Evolutionary conservation across 495 filamentous ascomycete species (phyloP).

Genomic region (Lepraria neglecta): DNA sequence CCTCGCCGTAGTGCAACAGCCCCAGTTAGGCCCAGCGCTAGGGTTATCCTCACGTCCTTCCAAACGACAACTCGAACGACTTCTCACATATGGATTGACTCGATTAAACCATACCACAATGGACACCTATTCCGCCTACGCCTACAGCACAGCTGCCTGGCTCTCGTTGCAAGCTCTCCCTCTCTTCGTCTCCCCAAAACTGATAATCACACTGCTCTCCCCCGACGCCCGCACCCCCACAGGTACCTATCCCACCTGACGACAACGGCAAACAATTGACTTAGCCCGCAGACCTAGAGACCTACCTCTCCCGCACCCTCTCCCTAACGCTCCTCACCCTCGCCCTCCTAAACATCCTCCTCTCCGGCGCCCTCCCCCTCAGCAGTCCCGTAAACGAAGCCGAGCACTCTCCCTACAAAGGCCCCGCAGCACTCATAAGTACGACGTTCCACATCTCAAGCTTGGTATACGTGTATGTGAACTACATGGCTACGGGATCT

Average conservation of each 20-base stretch:
- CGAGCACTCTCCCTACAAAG: constrained; percentile 52
- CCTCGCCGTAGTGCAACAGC: no score
- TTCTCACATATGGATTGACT: no score
- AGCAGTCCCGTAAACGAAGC: constrained; percentile 30
- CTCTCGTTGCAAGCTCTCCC: constrained; percentile 59
- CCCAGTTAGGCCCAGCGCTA: not conserved
- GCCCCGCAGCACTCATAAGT: constrained; percentile 61
- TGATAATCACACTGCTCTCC: constrained; percentile 58
- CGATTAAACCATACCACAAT: not conserved
- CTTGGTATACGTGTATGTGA: constrained; percentile 63
- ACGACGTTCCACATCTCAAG: constrained; percentile 55
- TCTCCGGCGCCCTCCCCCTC: constrained; percentile 72
- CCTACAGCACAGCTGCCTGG: constrained; percentile 60
- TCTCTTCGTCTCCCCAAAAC: constrained; percentile 56
- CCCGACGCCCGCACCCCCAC: constrained; percentile 51
- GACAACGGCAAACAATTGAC: no score
- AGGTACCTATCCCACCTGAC: constrained; percentile 34
- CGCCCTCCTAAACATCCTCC: constrained; percentile 56
- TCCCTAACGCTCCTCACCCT: constrained; percentile 63
- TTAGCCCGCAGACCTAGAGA: constrained; percentile 50
- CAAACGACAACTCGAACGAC: not conserved
- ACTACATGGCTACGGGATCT: constrained; percentile 50
- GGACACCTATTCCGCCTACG: constrained; percentile 41
- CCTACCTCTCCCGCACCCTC: constrained; percentile 65
- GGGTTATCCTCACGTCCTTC: not conserved